phyloP scores from a whole-genome alignment of 495 filamentous ascomycete genomes.

The Podospora pseudopauciseta region DNA sequence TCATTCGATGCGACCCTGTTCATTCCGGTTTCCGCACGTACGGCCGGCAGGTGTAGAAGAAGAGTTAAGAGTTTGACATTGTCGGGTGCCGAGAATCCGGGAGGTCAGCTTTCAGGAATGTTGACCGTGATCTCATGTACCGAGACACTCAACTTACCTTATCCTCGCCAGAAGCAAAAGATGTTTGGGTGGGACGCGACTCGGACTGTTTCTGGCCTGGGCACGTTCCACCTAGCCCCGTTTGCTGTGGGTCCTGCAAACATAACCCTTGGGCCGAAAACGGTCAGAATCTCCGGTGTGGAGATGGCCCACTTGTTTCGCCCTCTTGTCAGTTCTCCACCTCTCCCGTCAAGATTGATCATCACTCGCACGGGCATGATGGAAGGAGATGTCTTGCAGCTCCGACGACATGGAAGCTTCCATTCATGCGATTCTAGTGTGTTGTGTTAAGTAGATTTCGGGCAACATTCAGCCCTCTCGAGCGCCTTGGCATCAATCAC shows the following conservation, averaged over 20 bases:
- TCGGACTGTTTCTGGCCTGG: background rate
- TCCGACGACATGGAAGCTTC: background rate
- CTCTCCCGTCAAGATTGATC: background rate
- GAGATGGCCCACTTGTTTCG: background rate
- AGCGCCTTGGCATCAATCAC: background rate
- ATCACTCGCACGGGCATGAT: background rate
- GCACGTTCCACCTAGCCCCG: background rate
- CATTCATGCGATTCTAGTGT: background rate
- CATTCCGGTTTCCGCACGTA: background rate
- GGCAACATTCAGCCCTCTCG: background rate
- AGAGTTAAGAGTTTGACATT: background rate
- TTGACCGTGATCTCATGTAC: background rate
- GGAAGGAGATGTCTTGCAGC: background rate
- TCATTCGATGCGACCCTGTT: background rate
- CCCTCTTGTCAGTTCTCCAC: background rate
- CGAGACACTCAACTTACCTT: background rate
- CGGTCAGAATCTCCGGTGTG: conserved; percentile 10
- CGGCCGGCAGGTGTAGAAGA: background rate
- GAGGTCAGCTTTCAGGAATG: background rate
- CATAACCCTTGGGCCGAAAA: conserved; percentile 7
- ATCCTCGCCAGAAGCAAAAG: background rate
- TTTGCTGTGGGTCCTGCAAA: background rate
- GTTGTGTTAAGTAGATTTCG: background rate
- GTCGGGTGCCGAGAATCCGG: background rate
- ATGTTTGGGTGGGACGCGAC: background rate